Percentiles rank a stretch among this genome's conserved stretches.
Evolutionary conservation across 2,329 filamentous ascomycete genomes (phyloP).

Genomic region (Xylariaceae sp.): DNA sequence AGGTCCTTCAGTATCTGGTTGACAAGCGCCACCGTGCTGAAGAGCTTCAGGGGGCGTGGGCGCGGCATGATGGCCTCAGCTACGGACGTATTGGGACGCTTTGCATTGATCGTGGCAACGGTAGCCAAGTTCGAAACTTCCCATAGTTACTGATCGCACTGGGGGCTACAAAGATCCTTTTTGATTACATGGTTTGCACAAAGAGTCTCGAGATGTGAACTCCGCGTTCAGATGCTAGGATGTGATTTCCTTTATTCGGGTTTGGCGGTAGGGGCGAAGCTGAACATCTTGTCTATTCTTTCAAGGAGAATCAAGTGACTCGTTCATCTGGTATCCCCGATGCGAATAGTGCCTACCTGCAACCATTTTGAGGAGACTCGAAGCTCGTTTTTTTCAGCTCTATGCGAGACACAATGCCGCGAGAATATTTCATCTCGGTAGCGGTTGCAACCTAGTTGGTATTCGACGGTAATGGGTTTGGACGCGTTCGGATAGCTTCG

Average conservation of each 20-base stretch:
- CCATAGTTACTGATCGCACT: neutral
- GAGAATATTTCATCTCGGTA: neutral
- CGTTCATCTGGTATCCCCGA: neutral
- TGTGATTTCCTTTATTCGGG: conserved; percentile 6
- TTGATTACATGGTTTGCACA: conserved; percentile 7
- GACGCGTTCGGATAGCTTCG: too few relatives aligned
- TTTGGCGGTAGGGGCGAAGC: neutral
- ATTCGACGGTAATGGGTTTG: too few relatives aligned
- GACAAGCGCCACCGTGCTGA: neutral
- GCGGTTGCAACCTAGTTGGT: too few relatives aligned
- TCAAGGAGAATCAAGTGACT: neutral
- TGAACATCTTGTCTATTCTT: neutral
- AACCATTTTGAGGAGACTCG: neutral
- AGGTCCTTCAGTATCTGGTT: neutral
- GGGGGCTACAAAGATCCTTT: neutral
- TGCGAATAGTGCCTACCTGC: neutral
- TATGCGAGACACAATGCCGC: neutral
- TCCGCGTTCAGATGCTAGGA: conserved; percentile 8
- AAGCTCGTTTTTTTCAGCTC: neutral
- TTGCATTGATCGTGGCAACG: neutral
- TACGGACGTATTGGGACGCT: neutral
- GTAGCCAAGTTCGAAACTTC: neutral
- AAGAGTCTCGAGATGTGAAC: neutral
- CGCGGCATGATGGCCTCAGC: conserved; percentile 2
- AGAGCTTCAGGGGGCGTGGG: neutral